Evolutionary conservation across 1,139 yeast genomes (phyloP), one percentile per base, ranked within the genome.

Genomic region (Hyphopichia wangnamkhiaoensis): DNA sequence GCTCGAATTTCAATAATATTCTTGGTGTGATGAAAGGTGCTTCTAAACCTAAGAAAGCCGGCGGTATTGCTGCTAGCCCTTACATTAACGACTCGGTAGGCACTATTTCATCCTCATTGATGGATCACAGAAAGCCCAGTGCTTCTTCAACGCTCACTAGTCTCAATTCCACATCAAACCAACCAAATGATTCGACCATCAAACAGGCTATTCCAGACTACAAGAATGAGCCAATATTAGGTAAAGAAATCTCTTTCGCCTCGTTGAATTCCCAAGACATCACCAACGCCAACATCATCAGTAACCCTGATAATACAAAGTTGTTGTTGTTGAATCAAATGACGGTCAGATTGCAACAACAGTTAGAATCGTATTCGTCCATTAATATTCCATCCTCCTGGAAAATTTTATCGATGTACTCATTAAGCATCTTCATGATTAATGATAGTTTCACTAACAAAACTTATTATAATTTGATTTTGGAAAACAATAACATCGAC

Each of bases 351-450:
- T 56, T 72, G 26, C 77, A 71, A 44, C 58, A 58, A 42, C 73
- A 69, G 43, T 45, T 65, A 40, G 70, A 63, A 29, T 52, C 63
- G 1, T 59, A 61, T 38, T 59, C 57, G 2, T 54, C 52, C 20
- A 55, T 68, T 21, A 59, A 61, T 34, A 57, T 54, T 37, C 67
- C 71, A 15, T 68, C 75, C 2, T 65, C 76, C 2, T 72, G 78
- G 78, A 60, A 68, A 37, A 66, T 70, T 12, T 48, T 72, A 31
- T 59, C 74, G 2, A 72, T 72, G 78, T 69, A 53, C 47, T 48
- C 58, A 5, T 58, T 71, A 38, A 52, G 55, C 20, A 48, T 72
- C 10, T 57, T 48, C 43, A 49, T 63, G 37, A 50, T 66, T 2
- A 50, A 62, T 5, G 69, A 68, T 33, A 43, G 43, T 17, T 50